phyloP scores from a whole-genome alignment of 768 basidiomycete genomes.

The Fibroporia radiculosa region DNA sequence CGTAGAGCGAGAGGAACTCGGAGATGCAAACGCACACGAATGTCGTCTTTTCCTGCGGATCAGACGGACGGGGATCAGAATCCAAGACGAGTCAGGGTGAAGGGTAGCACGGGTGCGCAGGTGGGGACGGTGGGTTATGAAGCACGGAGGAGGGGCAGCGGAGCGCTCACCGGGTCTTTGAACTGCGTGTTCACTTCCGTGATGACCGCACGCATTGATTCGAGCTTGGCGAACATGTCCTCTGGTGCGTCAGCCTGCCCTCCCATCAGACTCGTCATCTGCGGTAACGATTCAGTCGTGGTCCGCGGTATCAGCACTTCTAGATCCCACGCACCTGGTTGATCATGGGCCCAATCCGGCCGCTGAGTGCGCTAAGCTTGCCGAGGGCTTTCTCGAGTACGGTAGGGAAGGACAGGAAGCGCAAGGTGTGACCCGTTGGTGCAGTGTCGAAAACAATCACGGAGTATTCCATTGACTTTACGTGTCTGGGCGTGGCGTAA shows the following conservation, averaged over 20 bases:
- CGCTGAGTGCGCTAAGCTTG: constrained; percentile 89
- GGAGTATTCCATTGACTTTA: constrained; percentile 99
- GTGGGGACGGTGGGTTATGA: too few relatives aligned
- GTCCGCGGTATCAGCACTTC: too few relatives aligned
- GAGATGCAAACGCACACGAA: constrained; percentile 99
- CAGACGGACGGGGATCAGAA: background rate
- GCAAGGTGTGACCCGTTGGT: constrained; percentile 95
- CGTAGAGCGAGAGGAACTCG: constrained; percentile 95
- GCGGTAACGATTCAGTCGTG: background rate
- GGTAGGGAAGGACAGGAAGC: constrained; percentile 97
- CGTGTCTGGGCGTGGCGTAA: constrained; percentile 54
- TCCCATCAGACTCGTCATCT: constrained; percentile 98
- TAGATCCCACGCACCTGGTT: constrained; percentile 51
- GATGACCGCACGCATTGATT: constrained; percentile 93
- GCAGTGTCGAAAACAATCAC: constrained; percentile 99
- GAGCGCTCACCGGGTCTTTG: constrained; percentile 81
- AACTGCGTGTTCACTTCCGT: constrained; percentile 99
- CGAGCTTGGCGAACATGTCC: constrained; percentile 98
- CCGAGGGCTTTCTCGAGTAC: constrained; percentile 96
- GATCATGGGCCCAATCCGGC: constrained; percentile 95
- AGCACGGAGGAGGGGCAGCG: background rate
- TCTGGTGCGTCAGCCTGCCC: constrained; percentile 85
- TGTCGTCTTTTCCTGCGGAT: constrained; percentile 90
- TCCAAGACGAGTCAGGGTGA: background rate
- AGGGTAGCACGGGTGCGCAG: background rate